phyloP scores from a whole-genome alignment of 2,329 filamentous ascomycete genomes.

The Davidsoniella virescens region DNA sequence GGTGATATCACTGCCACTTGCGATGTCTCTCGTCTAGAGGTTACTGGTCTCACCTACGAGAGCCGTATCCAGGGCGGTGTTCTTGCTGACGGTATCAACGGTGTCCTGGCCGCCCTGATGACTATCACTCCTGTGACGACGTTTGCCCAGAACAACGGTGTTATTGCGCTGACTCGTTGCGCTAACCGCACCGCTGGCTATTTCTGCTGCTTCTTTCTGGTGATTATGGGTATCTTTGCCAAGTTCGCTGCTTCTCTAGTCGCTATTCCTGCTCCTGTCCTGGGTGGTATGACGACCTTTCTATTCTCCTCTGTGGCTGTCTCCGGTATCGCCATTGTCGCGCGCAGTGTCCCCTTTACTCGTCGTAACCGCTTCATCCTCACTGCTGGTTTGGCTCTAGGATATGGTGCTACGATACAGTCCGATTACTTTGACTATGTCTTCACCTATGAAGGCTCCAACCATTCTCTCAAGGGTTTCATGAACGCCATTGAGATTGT shows the following conservation, averaged over 20 bases:
- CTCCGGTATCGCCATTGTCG: conserved; percentile 61
- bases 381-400: conserved; percentile 56
- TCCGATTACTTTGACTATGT: conserved; percentile 52
- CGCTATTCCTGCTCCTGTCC: conserved; percentile 50
- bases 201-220: conserved; percentile 57
- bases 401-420: conserved; percentile 53
- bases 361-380: conserved; percentile 69
- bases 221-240: conserved; percentile 67
- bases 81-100: conserved; percentile 61
- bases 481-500: conserved; percentile 57
- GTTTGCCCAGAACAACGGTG: conserved; percentile 74
- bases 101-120: conserved; percentile 57
- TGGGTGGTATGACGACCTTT: conserved; percentile 65
- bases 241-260: conserved; percentile 71
- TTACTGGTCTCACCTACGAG: conserved; percentile 56
- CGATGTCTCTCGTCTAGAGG: conserved; percentile 61
- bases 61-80: conserved; percentile 66
- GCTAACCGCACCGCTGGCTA: conserved; percentile 70
- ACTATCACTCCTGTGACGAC: conserved; percentile 68
- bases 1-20: conserved; percentile 69
- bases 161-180: conserved; percentile 67
- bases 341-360: conserved; percentile 53
- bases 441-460: conserved; percentile 55
- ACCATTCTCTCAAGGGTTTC: conserved; percentile 54
- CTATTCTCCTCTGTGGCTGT: conserved; percentile 63